Conservation (phyloP, 2,329 filamentous ascomycete species). For the Diaporthe eres region DNA sequence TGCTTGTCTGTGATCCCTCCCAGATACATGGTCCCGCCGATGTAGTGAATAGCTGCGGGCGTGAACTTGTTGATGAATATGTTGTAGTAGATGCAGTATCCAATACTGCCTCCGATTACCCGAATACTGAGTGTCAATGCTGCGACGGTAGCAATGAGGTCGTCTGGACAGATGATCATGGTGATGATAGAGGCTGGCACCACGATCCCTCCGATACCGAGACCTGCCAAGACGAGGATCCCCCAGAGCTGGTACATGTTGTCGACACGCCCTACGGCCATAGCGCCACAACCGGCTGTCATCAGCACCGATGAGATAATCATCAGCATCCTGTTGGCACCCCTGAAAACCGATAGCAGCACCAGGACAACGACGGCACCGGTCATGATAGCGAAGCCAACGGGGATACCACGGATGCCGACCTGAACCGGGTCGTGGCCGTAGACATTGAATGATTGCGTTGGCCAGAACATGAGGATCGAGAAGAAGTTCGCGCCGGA, state of each 20-base stretch:
- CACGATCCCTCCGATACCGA: conserved; percentile 78
- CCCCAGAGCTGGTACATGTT: conserved; percentile 66
- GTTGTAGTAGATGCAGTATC: conserved; percentile 72
- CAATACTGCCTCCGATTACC: conserved; percentile 76
- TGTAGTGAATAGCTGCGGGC: conserved; percentile 59
- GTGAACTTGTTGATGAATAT: conserved; percentile 64
- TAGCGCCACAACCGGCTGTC: conserved; percentile 73
- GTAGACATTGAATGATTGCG: conserved; percentile 75
- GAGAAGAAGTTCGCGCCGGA: conserved; percentile 72
- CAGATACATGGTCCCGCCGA: conserved; percentile 65
- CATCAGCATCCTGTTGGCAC: conserved; percentile 72
- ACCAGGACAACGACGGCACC: conserved; percentile 72
- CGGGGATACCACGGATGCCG: conserved; percentile 75
- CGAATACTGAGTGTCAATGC: conserved; percentile 79
- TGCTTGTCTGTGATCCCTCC: conserved; percentile 63
- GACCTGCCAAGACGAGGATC: conserved; percentile 71
- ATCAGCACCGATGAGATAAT: conserved; percentile 72
- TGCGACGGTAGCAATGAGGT: conserved; percentile 78
- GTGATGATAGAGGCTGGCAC: conserved; percentile 78
- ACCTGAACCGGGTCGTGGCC: conserved; percentile 74
- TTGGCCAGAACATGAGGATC: conserved; percentile 73
- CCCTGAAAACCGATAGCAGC: conserved; percentile 68
- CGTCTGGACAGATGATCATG: conserved; percentile 78
- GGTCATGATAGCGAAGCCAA: conserved; percentile 73
- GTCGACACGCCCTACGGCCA: conserved; percentile 64